A percentile compares a stretch with the other conserved stretches of the same genome.
Evolutionary conservation across 768 basidiomycete species (phyloP).

Genomic region (Tremella yokohamensis): DNA sequence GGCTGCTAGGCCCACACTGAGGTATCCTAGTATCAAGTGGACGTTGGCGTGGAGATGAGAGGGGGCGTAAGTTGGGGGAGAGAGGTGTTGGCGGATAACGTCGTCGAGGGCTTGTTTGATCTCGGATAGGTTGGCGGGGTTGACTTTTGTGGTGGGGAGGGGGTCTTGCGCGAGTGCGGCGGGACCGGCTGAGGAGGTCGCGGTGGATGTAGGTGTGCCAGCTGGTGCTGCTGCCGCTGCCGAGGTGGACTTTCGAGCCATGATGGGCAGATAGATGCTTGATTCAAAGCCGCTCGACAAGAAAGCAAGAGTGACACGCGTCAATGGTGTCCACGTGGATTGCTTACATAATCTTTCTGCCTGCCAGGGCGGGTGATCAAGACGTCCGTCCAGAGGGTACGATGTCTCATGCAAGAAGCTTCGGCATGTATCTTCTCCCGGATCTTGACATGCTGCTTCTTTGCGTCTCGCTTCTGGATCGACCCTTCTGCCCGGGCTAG

Average conservation of each 20-base stretch:
- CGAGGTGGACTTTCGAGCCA: too few relatives aligned
- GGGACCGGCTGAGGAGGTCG: neutral
- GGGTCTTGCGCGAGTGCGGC: slow-evolving; percentile 31
- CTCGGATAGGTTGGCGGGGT: slow-evolving; percentile 57
- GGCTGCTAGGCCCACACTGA: slow-evolving; percentile 73
- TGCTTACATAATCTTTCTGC: neutral
- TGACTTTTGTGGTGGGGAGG: slow-evolving; percentile 55
- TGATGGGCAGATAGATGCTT: too few relatives aligned
- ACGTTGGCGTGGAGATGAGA: slow-evolving; percentile 85
- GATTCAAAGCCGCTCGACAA: too few relatives aligned
- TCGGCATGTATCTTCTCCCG: too few relatives aligned
- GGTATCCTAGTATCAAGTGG: slow-evolving; percentile 79
- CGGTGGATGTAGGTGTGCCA: too few relatives aligned
- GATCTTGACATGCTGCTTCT: too few relatives aligned
- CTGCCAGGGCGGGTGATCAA: neutral
- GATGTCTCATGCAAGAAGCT: too few relatives aligned
- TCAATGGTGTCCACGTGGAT: too few relatives aligned
- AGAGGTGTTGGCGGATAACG: slow-evolving; percentile 61
- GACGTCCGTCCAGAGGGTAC: too few relatives aligned
- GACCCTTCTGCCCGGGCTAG: too few relatives aligned
- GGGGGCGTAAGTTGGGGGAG: slow-evolving; percentile 65
- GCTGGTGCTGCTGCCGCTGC: too few relatives aligned
- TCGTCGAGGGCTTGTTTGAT: slow-evolving; percentile 70
- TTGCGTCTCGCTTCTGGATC: too few relatives aligned
- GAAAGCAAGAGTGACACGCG: neutral